Base-by-base conservation (phyloP, 768 basidiomycete genomes). In the Collybiopsis confluens region DNA sequence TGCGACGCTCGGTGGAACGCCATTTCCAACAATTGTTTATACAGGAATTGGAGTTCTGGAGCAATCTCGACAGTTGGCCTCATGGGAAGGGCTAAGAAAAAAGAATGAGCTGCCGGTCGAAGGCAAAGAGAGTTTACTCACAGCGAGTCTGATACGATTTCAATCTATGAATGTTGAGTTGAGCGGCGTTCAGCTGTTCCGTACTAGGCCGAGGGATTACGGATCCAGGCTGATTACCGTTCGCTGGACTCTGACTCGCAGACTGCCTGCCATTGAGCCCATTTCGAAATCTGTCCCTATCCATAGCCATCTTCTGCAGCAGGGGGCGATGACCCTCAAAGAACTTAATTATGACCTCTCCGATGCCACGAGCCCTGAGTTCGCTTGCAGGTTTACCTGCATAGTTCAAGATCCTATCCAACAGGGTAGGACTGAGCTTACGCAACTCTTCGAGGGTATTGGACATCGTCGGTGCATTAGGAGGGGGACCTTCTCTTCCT, bases 301-400 rank as follows among this genome's bases (percentile, higher is more conserved):
- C 78, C 44, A 69, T 64, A 2, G 60, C 58, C 21, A 65, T 64
- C 45, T 73, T 68, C 60, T 80, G 78, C 33, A 82, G 59, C 27
- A 65, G 61, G n/a, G 71, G 52, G 53, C 87, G 80, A 59, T 85
- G 64, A 2, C 59, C 57, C 59, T 90, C 88, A 35, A 89, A 79
- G 54, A 80, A 72, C 27, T 67, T 55, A 44, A 90, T 83, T 51
- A 81, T 65, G 44, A 70, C 58, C 20, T 82, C 80, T 4, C 71
- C 67, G 5, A 86, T 65, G 13, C 74, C 74, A 37, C 71, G 75
- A 13, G 68, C 68, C 10, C 80, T 81, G 55, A 90, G 75, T 38
- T 88, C 82, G 4, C 69, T 65, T 2, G 69, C 70, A 13, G 76
- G 69, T 49, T 70, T 57, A 45, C 76, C 62, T 16, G 81, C 77